Evolutionary conservation across 345 rosid species (phyloP), one percentile per base, ranked within the genome.

Genomic region (Hypericum perforatum): DNA sequence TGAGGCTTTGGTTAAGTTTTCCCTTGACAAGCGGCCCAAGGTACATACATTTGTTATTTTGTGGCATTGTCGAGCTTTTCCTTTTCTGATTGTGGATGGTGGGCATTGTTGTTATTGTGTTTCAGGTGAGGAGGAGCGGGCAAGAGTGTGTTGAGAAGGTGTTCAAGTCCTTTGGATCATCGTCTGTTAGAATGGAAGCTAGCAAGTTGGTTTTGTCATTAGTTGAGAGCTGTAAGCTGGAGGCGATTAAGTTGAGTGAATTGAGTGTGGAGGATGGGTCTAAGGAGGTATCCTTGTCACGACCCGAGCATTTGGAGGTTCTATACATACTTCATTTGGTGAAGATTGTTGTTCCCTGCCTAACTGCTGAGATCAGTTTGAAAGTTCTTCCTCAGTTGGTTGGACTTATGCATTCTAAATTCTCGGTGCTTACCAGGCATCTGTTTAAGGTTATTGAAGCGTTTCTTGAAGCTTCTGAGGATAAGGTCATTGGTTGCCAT

Each of bases 11-110:
- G 76, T 91, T 39, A 77, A 70, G 22, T 85, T 78, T 61, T 61
- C 89, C 3, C 52, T 79, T 44, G 98, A 82, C 65, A 85, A 77
- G 78, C 92, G 95, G 12, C 96, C 96, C 14, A 91, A 87, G 96
- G 97, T 86, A 49, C 37, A n/a, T 22, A 8, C 7, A 0, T 54
- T 14, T 12, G 11, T 50, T 13, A 5, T 48, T n/a, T 12, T 12
- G n/a, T 8, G 5, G 36, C 6, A 11, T 13, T 11, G 8, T 55
- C 16, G 7, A 38, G 9, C 32, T 22, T 1, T 22, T 22, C 32
- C 2, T 22, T 22, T 22, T 22, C 4, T 22, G 4, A 22, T 22
- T 22, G 32, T 22, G 32, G 32, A 22, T 22, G 32, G 4, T 22
- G 32, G 32, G 2, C 32, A 22, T 22, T 22, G 32, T 4, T 22